Evolutionary conservation across 805 yeast species (phyloP).

Genomic region (Gaillardinia entomophila): DNA sequence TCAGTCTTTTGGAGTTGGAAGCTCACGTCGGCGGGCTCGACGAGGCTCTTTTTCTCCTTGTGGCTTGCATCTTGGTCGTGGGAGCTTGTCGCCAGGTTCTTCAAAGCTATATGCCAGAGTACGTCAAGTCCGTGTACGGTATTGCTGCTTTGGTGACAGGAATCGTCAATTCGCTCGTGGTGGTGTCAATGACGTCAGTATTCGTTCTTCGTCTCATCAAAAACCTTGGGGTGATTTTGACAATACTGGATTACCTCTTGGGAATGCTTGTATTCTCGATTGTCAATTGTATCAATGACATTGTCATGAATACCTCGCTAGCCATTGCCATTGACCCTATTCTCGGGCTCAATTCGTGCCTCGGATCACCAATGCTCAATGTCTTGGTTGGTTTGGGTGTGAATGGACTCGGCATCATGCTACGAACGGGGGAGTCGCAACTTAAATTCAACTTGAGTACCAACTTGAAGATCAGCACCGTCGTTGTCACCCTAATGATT

Average conservation of each 20-base stretch:
- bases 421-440: constrained; percentile 2
- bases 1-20: neutral
- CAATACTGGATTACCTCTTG: constrained; percentile 40
- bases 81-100: too few species aligned
- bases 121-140: too few species aligned
- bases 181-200: constrained; percentile 21
- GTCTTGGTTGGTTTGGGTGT: constrained; percentile 47
- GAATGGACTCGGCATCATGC: constrained; percentile 32
- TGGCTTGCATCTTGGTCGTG: neutral
- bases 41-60: neutral
- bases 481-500: constrained; percentile 19
- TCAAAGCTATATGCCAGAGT: too few species aligned
- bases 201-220: constrained; percentile 26
- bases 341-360: constrained; percentile 45
- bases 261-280: constrained; percentile 45
- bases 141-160: constrained; percentile 6
- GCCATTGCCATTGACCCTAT: constrained; percentile 32
- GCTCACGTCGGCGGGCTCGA: neutral
- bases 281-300: constrained; percentile 48
- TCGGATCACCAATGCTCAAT: constrained; percentile 48
- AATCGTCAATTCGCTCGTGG: constrained; percentile 16
- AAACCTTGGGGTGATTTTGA: constrained; percentile 39
- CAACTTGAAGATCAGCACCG: constrained; percentile 18
- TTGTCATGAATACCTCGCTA: constrained; percentile 45
- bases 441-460: constrained; percentile 15